A percentile compares a stretch with the other conserved stretches of the same genome.
phyloP scores from a whole-genome alignment of 805 yeast genomes.

The Cyberlindnera suaveolens region DNA sequence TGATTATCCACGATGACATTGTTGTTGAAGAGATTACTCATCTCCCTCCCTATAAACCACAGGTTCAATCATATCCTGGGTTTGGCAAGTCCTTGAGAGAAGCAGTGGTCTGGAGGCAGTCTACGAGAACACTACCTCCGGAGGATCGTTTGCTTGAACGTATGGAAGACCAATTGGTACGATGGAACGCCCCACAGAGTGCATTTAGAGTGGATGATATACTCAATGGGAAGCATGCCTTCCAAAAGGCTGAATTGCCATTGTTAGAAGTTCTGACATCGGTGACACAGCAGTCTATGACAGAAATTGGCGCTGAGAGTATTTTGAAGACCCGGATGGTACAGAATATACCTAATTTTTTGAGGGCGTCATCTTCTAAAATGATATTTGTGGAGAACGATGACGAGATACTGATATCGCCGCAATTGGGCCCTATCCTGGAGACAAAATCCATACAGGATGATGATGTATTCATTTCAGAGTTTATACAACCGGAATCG shows the following conservation, averaged over 20 bases:
- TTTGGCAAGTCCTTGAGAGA: conserved; percentile 22
- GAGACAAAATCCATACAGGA: conserved; percentile 1
- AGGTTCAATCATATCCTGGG: conserved; percentile 6
- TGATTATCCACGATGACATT: background rate
- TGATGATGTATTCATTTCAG: background rate
- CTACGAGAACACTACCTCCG: conserved; percentile 24
- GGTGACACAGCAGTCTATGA: background rate
- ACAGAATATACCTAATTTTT: background rate
- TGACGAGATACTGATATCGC: too few species aligned
- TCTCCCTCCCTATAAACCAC: conserved; percentile 17
- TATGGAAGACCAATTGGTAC: conserved; percentile 31
- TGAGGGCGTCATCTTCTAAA: background rate
- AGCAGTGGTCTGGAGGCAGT: conserved; percentile 24
- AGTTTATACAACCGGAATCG: background rate
- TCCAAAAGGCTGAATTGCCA: conserved; percentile 20
- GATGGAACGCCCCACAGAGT: conserved; percentile 30
- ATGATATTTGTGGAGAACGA: background rate
- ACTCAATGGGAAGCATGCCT: conserved; percentile 30
- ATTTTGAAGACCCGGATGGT: conserved; percentile 8
- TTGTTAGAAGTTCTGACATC: conserved; percentile 3
- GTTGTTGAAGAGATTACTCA: conserved; percentile 12
- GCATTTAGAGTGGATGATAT: conserved; percentile 23
- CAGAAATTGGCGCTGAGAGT: conserved; percentile 11
- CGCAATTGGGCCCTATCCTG: background rate
- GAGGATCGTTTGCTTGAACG: conserved; percentile 20